phyloP scores from a whole-genome alignment of 169 alveolate species.

The Cryptosporidium parvum region DNA sequence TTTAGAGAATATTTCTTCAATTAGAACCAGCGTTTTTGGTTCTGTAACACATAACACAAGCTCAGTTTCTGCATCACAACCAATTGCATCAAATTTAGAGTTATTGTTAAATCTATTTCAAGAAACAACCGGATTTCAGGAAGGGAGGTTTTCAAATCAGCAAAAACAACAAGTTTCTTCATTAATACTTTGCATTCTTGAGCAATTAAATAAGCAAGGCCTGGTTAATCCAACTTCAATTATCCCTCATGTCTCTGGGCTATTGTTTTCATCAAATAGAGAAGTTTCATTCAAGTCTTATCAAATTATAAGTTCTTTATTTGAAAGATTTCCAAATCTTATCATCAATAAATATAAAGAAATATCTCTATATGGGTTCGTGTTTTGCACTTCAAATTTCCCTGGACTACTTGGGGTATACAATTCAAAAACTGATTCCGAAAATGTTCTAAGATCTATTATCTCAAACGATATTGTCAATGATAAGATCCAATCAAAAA shows the following conservation, averaged over 20 bases:
- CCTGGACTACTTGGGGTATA: conserved; percentile 31
- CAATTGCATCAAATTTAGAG: conserved; percentile 63
- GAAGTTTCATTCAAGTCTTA: conserved; percentile 49
- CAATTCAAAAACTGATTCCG: conserved; percentile 2
- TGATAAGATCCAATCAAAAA: conserved; percentile 26
- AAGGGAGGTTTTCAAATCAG: conserved; percentile 16
- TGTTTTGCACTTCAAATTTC: conserved; percentile 9
- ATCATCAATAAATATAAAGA: conserved; percentile 60
- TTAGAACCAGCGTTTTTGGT: conserved; percentile 18
- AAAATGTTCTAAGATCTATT: neutral
- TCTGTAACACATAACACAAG: conserved; percentile 21
- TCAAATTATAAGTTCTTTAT: conserved; percentile 41
- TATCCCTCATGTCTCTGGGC: conserved; percentile 63
- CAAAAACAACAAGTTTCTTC: conserved; percentile 53
- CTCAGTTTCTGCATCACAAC: conserved; percentile 73
- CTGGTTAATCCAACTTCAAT: conserved; percentile 73
- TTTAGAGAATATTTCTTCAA: conserved; percentile 34
- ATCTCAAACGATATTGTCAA: conserved; percentile 10
- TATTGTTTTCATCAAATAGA: conserved; percentile 48
- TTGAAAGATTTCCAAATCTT: conserved; percentile 63
- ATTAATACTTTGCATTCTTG: conserved; percentile 58
- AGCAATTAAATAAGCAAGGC: conserved; percentile 69
- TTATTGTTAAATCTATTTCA: conserved; percentile 12
- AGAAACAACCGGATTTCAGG: conserved; percentile 6
- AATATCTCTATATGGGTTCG: conserved; percentile 56